Conservation (phyloP, 2,329 filamentous ascomycete species). For the Chaetomiaceae sp. region DNA sequence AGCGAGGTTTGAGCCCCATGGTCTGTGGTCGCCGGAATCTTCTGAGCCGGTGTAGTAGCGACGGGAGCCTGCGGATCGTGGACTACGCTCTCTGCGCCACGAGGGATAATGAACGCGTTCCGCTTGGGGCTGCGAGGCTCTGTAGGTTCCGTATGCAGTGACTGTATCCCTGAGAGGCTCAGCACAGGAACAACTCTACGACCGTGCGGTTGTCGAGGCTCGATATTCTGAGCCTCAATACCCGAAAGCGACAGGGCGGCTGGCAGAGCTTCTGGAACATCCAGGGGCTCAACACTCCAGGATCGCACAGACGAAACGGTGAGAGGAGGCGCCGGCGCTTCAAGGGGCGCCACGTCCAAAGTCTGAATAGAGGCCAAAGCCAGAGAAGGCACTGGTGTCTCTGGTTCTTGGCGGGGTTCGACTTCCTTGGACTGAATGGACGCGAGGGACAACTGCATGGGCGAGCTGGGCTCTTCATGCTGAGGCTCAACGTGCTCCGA, state of each 20-base stretch:
- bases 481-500: constrained; percentile 32
- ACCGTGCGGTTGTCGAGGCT: constrained; percentile 28
- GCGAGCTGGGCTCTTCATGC: constrained; percentile 19
- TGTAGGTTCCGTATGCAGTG: constrained; percentile 42
- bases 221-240: constrained; percentile 26
- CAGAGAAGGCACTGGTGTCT: constrained; percentile 14
- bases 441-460: constrained; percentile 26
- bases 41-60: constrained; percentile 34
- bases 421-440: constrained; percentile 28
- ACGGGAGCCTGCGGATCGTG: constrained; percentile 17
- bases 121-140: constrained; percentile 46
- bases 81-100: constrained; percentile 30
- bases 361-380: constrained; percentile 25
- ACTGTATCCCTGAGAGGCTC: constrained; percentile 29
- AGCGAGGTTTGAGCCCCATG: constrained; percentile 76
- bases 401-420: constrained; percentile 27
- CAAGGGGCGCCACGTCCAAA: constrained; percentile 10
- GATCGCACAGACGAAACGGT: constrained; percentile 20
- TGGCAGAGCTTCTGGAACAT: constrained; percentile 15
- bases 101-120: constrained; percentile 51
- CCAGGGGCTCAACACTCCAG: constrained; percentile 26
- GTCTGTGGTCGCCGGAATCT: constrained; percentile 49
- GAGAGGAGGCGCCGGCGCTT: constrained; percentile 14
- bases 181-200: constrained; percentile 22
- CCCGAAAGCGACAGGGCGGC: constrained; percentile 22